phyloP scores from a whole-genome alignment of 169 alveolate genomes.

The Ichthyophthirius multifiliis region DNA sequence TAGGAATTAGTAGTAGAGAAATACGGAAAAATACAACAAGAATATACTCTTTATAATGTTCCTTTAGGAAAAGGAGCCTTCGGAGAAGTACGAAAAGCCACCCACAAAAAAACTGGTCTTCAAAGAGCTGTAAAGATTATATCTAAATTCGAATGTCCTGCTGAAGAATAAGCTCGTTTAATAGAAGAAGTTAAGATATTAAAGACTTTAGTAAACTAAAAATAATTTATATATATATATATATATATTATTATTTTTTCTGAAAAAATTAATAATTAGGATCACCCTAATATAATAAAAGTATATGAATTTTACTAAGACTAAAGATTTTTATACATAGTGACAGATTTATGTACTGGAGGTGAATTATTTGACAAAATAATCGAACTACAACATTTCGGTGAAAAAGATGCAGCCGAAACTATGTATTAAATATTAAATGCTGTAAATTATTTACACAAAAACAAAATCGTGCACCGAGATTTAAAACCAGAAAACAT shows the following conservation, averaged over 20 bases:
- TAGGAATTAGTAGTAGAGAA: neutral
- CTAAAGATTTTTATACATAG: constrained; percentile 60
- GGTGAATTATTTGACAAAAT: constrained; percentile 90
- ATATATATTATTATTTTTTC: too few relatives aligned
- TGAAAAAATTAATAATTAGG: constrained; percentile 27
- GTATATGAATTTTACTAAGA: constrained; percentile 79
- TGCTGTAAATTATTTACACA: constrained; percentile 81
- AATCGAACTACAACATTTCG: constrained; percentile 60
- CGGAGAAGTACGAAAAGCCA: constrained; percentile 67
- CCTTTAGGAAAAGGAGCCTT: constrained; percentile 50
- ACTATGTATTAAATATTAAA: constrained; percentile 75
- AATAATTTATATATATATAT: too few relatives aligned
- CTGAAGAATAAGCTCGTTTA: constrained; percentile 56
- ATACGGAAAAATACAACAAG: constrained; percentile 5
- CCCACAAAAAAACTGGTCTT: constrained; percentile 46
- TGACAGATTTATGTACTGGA: constrained; percentile 76
- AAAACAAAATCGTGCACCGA: constrained; percentile 80
- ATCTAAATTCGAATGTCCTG: constrained; percentile 58
- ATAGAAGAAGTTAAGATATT: constrained; percentile 83
- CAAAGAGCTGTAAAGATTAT: constrained; percentile 82
- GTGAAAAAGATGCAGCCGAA: constrained; percentile 74
- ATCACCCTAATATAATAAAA: constrained; percentile 79
- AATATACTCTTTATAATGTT: neutral
- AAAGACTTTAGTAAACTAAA: constrained; percentile 45
- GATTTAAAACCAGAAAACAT: constrained; percentile 87